These are phyloP conservation scores for Chlorella sp. DNA, from an alignment of 139 green algal species.

Conservation along the genomic window DNA sequence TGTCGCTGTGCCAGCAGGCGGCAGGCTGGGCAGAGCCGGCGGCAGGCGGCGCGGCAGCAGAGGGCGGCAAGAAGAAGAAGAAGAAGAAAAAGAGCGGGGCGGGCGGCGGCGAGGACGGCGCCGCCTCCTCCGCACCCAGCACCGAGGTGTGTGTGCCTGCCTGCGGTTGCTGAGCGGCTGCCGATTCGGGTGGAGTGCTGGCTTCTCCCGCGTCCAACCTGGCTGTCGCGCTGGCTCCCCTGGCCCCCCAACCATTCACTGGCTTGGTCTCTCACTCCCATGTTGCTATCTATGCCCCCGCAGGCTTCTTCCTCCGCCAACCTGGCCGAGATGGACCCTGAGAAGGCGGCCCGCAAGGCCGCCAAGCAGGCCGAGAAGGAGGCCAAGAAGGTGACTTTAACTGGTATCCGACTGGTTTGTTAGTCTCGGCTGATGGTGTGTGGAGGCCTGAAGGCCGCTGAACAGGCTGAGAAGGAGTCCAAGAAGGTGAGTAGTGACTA, in stretches of 20 bases:
- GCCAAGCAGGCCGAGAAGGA: conserved; percentile 84
- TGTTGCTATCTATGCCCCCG: background rate
- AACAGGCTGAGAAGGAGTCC: conserved; percentile 81
- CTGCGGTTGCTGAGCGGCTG: too few relatives aligned
- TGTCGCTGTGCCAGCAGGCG: conserved; percentile 46
- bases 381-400: conserved; percentile 79
- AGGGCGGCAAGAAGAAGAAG: conserved; percentile 62
- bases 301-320: conserved; percentile 10
- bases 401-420: too few relatives aligned
- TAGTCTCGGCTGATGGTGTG: too few relatives aligned
- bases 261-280: too few relatives aligned
- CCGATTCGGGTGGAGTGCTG: background rate
- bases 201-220: background rate
- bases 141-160: background rate
- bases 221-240: background rate
- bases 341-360: conserved; percentile 83
- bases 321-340: conserved; percentile 62
- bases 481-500: conserved; percentile 56
- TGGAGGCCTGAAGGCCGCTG: conserved; percentile 87
- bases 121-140: background rate
- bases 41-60: background rate
- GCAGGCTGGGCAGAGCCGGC: conserved; percentile 52
- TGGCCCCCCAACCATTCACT: background rate
- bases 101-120: background rate
- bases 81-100: conserved; percentile 43